Evolutionary conservation across 257 asterid genomes (phyloP), one percentile per base, ranked within the genome.

Genomic region (Cordia subcordata): DNA sequence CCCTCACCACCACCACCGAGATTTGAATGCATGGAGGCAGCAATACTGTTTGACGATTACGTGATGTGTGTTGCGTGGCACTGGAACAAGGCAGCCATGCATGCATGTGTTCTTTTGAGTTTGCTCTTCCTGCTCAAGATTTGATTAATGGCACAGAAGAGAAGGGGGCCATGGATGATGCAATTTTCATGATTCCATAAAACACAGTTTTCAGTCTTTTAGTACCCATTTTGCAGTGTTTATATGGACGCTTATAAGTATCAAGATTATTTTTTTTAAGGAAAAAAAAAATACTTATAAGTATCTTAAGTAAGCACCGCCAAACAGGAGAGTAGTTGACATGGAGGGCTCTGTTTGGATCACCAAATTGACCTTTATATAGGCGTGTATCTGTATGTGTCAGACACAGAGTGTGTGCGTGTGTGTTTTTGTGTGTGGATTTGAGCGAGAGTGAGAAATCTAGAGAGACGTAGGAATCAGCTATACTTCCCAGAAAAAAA

Each of bases 21-120:
- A 53, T 39, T 21, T 65, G 40, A 62, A 60, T 65, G 64, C 58
- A 15, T 68, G 75, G 72, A 57, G 75, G 57, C 69, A 65, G 62
- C 70, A 55, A 5, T n/a, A n/a, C 2, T 61, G 69, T 46, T 56
- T 74, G 35, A 71, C 65, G 44, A 71, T 57, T 53, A 60, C 68
- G 57, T 71, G 72, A 57, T 42, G 15, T 42, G 47, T 42, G 15
- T 27, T 42, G 10, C 4, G 4, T 42, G 47, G 47, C 12, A 42
- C 15, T 10, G 15, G 15, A 42, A 42, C 47, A 42, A 42, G 47
- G 47, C 47, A 42, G 15, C 47, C 47, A 42, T 42, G 47, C 47
- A 42, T 42, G 3, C 15, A 11, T 11, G 10, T 42, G 47, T 42
- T 11, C n/a, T 42, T 4, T 42, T 42, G 47, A 42, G 47, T 42